Conservation (phyloP, 1,139 yeast genomes). For the Geotrichum bryndzae region DNA sequence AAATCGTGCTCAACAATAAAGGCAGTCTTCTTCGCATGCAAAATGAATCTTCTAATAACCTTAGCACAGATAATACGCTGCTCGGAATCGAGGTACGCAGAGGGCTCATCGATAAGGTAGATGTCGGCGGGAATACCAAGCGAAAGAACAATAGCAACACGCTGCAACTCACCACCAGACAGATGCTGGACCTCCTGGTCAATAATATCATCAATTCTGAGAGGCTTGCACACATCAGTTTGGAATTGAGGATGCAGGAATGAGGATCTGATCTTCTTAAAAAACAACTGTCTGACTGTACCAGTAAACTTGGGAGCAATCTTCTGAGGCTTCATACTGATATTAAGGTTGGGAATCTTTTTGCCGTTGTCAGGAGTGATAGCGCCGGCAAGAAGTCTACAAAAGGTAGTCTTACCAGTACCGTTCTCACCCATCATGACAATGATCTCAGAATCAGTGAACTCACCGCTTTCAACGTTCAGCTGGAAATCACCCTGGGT, state of each 20-base stretch:
- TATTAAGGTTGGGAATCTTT: slow-evolving; percentile 79
- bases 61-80: slow-evolving; percentile 98
- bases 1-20: slow-evolving; percentile 99
- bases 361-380: slow-evolving; percentile 75
- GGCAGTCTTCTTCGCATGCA: slow-evolving; percentile 96
- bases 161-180: slow-evolving; percentile 99
- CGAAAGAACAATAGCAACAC: slow-evolving; percentile 95
- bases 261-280: slow-evolving; percentile 90
- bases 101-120: slow-evolving; percentile 95
- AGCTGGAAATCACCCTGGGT: slow-evolving; percentile 95
- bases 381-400: slow-evolving; percentile 90
- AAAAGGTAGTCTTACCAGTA: slow-evolving; percentile 97
- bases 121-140: slow-evolving; percentile 94
- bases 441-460: slow-evolving; percentile 91
- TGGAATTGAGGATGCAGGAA: slow-evolving; percentile 96
- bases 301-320: slow-evolving; percentile 98
- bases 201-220: slow-evolving; percentile 84
- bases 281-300: slow-evolving; percentile 93
- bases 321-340: slow-evolving; percentile 97
- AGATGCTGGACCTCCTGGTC: slow-evolving; percentile 96
- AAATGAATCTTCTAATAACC: slow-evolving; percentile 92
- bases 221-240: slow-evolving; percentile 94
- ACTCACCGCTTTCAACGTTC: slow-evolving; percentile 76
- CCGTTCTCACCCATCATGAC: slow-evolving; percentile 99
- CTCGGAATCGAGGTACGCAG: slow-evolving; percentile 97